Evolutionary conservation across 768 basidiomycete genomes (phyloP).

Genomic region (Albatrellus ellisii): DNA sequence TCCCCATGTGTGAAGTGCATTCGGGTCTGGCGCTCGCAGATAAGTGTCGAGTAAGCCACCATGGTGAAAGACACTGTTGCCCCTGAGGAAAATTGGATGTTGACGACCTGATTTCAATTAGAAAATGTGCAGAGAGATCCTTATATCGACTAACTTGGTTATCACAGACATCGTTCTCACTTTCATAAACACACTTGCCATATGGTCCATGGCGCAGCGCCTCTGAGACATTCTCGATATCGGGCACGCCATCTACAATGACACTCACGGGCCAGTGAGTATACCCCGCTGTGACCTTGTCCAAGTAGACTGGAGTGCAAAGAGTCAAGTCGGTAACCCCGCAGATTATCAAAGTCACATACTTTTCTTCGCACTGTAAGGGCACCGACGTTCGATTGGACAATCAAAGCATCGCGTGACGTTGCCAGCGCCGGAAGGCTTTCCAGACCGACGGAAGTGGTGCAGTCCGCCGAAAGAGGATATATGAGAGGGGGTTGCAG

Average conservation of each 20-base stretch:
- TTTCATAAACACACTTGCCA: constrained; percentile 77
- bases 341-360: constrained; percentile 11
- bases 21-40: constrained; percentile 75
- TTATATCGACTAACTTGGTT: constrained; percentile 41
- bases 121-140: background rate
- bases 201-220: constrained; percentile 64
- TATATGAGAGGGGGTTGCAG: constrained; percentile 48
- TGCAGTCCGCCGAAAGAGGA: constrained; percentile 81
- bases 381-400: constrained; percentile 53
- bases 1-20: constrained; percentile 83
- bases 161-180: constrained; percentile 78
- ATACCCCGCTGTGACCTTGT: constrained; percentile 45
- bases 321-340: constrained; percentile 3
- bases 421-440: constrained; percentile 54
- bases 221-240: constrained; percentile 72
- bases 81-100: constrained; percentile 73
- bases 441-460: constrained; percentile 64
- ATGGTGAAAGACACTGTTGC: constrained; percentile 81
- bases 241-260: constrained; percentile 70
- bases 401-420: constrained; percentile 73
- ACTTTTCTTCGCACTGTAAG: constrained; percentile 85
- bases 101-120: constrained; percentile 47
- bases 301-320: constrained; percentile 56
- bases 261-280: constrained; percentile 52
- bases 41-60: constrained; percentile 69